Conservation (phyloP, 2,329 filamentous ascomycete genomes). For the Alternaria postmessia region DNA sequence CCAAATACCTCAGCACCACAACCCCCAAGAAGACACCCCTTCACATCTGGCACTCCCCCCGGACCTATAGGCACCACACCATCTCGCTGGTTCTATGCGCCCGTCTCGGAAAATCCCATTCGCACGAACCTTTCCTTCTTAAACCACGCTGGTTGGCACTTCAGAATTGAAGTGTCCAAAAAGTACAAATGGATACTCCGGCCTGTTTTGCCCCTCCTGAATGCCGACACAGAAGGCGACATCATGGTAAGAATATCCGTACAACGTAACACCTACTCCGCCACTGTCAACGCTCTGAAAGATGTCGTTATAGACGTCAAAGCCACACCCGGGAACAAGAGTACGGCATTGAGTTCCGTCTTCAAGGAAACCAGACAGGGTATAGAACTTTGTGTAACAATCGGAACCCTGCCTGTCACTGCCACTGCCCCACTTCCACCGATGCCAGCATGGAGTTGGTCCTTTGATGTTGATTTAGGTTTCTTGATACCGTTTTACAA, state of each 20-base stretch:
- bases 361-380: neutral
- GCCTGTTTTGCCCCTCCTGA: neutral
- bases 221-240: neutral
- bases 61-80: neutral
- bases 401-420: neutral
- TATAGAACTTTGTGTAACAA: neutral
- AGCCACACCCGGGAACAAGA: neutral
- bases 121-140: conserved; percentile 3
- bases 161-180: conserved; percentile 2
- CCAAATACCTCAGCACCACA: neutral
- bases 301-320: neutral
- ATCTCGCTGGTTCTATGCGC: neutral
- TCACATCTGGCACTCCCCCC: neutral
- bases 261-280: neutral
- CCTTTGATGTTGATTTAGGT: neutral
- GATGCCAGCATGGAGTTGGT: neutral
- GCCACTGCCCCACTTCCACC: neutral
- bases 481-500: neutral
- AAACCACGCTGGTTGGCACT: conserved; percentile 10
- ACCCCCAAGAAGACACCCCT: neutral
- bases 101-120: neutral
- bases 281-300: neutral
- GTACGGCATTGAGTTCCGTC: neutral
- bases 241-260: neutral
- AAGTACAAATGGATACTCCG: neutral